Percentiles rank a stretch among this genome's conserved stretches.
Evolutionary conservation across 352 stramenopile genomes (phyloP).

Genomic region (Globisporangium uncinulatum): DNA sequence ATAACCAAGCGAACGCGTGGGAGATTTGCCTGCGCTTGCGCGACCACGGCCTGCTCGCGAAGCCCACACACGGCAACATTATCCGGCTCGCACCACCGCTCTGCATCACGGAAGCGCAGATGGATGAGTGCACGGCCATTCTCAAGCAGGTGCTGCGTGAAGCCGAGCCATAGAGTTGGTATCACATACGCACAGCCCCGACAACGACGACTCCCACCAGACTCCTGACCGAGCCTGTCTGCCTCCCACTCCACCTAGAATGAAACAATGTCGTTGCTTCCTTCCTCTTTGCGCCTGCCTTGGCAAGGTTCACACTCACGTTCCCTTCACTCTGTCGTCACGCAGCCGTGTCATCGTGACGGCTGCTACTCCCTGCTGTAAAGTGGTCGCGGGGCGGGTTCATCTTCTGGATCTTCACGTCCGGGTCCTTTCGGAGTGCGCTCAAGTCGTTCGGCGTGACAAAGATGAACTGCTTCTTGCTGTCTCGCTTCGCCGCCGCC

Average conservation of each 20-base stretch:
- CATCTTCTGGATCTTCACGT: slow-evolving; percentile 89
- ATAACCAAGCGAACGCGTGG: slow-evolving; percentile 87
- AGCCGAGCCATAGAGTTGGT: slow-evolving; percentile 42
- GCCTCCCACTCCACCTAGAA: no score
- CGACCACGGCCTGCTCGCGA: slow-evolving; percentile 96
- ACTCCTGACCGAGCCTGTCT: no score
- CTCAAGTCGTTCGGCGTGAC: slow-evolving; percentile 86
- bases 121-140: slow-evolving; percentile 89
- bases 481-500: slow-evolving; percentile 65
- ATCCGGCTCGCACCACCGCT: slow-evolving; percentile 96
- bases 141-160: slow-evolving; percentile 70
- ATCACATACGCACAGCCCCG: neutral
- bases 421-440: slow-evolving; percentile 57
- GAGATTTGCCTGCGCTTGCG: slow-evolving; percentile 95
- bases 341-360: neutral
- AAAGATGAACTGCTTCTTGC: slow-evolving; percentile 86
- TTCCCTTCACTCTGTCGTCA: neutral
- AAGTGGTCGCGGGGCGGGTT: slow-evolving; percentile 74
- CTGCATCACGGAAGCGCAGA: slow-evolving; percentile 91
- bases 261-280: no score
- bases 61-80: slow-evolving; percentile 99
- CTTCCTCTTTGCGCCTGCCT: neutral
- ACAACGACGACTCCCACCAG: no score
- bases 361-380: slow-evolving; percentile 19
- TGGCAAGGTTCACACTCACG: neutral